A percentile compares a stretch with the other conserved stretches of the same genome.
Evolutionary conservation across 257 asterid species (phyloP).

Genomic region (Verbena officinalis): DNA sequence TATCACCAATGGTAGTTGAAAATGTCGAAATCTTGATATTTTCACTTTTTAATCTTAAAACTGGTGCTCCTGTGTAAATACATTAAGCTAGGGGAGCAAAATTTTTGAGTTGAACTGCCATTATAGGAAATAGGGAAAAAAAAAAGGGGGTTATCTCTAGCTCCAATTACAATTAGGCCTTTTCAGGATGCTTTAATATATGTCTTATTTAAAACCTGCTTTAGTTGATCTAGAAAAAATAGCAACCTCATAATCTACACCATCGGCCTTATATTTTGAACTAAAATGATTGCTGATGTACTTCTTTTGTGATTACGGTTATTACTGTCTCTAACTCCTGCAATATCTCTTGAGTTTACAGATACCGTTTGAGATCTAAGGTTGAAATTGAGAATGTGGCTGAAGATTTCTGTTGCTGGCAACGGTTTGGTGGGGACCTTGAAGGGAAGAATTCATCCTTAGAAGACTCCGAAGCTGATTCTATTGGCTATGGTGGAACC

Average conservation of each 20-base stretch:
- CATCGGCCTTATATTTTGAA: background rate
- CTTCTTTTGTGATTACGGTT: conserved; percentile 2
- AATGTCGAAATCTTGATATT: background rate
- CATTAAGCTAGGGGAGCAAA: background rate
- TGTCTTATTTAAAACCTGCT: background rate
- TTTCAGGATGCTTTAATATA: background rate
- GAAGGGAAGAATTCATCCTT: conserved; percentile 37
- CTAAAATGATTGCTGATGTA: background rate
- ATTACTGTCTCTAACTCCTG: conserved; percentile 16
- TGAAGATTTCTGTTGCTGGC: conserved; percentile 82
- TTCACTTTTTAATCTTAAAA: conserved; percentile 6
- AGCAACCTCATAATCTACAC: background rate
- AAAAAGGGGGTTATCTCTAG: background rate
- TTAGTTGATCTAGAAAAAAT: background rate
- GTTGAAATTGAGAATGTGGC: conserved; percentile 79
- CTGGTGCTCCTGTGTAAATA: background rate
- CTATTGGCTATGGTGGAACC: conserved; percentile 81
- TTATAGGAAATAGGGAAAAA: conserved; percentile 13
- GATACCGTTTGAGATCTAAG: conserved; percentile 85
- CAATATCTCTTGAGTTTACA: conserved; percentile 35
- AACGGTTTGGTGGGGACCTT: conserved; percentile 66
- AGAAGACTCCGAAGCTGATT: conserved; percentile 61
- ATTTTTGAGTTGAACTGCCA: background rate
- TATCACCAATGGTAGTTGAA: background rate
- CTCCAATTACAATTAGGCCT: background rate